Evolutionary conservation across 345 rosid genomes (phyloP), one percentile per base, ranked within the genome.

Genomic region (Linum lewisii): DNA sequence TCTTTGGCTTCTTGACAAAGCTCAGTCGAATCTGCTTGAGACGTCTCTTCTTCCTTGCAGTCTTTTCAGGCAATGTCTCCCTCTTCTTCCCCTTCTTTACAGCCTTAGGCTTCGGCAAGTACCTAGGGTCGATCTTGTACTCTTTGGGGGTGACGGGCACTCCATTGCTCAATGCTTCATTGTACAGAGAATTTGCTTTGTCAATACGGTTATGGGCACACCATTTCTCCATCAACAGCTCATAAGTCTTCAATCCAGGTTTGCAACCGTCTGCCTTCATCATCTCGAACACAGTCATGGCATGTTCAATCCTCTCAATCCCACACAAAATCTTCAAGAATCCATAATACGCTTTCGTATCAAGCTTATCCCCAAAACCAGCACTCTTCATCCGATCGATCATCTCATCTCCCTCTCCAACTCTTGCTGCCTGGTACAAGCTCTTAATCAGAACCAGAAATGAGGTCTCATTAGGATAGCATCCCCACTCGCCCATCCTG

Each of bases 241-340:
- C 88, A 38, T 85, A 93, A 36, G 88, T 87, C 79, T 83, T 80
- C 56, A 85, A 66, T 61, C 92, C 94, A 0, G 95, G 99, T 56
- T 79, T 78, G 69, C 85, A 72, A 14, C 86, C 82, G 72, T 78
- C 83, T 0, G 72, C 81, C 72, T 93, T 93, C 95, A 93, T 89
- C 75, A 65, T 87, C 75, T 80, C 75, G 59, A 87, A 93, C 64
- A 93, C 83, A 59, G 57, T 73, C 90, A 89, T 75, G 1, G 94
- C 95, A 62, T 93, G 99, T 69, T 93, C 94, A 76, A 87, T 61
- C 82, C 99, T 87, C 85, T 93, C 97, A 69, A 93, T 82, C 52
- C 99, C 99, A 63, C 95, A 87, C 72, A 93, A 66, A 59, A 87
- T 79, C 73, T 81, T 87, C 72, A 93, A 42, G 69, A 87, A 81